phyloP scores from a whole-genome alignment of 2,329 filamentous ascomycete species.

The Ophiocordyceps australis region DNA sequence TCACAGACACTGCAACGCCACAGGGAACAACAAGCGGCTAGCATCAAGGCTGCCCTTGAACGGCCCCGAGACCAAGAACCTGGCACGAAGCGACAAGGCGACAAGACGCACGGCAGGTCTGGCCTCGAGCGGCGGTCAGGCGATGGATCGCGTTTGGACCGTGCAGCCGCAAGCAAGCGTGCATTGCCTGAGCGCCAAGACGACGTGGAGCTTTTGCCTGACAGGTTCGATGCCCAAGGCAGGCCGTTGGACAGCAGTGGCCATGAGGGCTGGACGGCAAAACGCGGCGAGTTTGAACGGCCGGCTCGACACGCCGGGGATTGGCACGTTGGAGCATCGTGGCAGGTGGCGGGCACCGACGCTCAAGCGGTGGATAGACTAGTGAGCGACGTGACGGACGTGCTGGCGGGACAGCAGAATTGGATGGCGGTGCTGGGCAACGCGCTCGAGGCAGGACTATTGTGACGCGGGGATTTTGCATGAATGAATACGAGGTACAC shows the following conservation, averaged over 20 bases:
- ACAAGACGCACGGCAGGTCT: no score
- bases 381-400: slow-evolving; percentile 9
- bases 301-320: slow-evolving; percentile 12
- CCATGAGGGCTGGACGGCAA: slow-evolving; percentile 12
- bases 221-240: slow-evolving; percentile 26
- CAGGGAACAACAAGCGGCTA: slow-evolving; percentile 14
- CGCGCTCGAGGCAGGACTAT: slow-evolving; percentile 9
- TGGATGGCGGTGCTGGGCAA: slow-evolving; percentile 13
- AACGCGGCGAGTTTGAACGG: slow-evolving; percentile 24
- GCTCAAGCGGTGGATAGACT: slow-evolving; percentile 18
- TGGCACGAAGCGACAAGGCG: no score
- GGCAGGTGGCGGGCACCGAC: slow-evolving; percentile 26
- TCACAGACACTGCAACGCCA: slow-evolving; percentile 24
- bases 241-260: slow-evolving; percentile 14
- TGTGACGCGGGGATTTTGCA: slow-evolving; percentile 3
- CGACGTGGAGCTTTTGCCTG: slow-evolving; percentile 24
- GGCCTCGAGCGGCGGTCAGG: no score
- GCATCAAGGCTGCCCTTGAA: slow-evolving; percentile 6
- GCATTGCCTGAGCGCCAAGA: no score
- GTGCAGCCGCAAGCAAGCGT: no score
- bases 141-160: no score
- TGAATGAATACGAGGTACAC: slow-evolving; percentile 2
- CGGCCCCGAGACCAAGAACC: no score
- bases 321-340: slow-evolving; percentile 20
- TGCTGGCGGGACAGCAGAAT: slow-evolving; percentile 11